Evolutionary conservation across 768 basidiomycete species (phyloP).

Genomic region (Phaeotremella skinneri): DNA sequence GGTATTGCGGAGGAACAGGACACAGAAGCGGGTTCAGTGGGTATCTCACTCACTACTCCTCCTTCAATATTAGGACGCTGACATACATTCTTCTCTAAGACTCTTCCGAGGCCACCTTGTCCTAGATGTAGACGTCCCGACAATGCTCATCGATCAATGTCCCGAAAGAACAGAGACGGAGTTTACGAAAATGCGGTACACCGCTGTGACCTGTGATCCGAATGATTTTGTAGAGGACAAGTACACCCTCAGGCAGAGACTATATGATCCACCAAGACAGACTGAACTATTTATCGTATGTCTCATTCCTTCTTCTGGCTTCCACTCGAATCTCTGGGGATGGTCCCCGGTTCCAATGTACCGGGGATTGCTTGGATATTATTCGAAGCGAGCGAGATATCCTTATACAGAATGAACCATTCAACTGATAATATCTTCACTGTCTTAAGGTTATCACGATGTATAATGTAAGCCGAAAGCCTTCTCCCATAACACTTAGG

Average conservation of each 20-base stretch:
- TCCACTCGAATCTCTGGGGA: too few species aligned
- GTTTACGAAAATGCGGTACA: conserved; percentile 97
- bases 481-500: too few species aligned
- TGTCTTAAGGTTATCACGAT: conserved; percentile 88
- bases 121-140: conserved; percentile 76
- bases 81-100: conserved; percentile 53
- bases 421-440: too few species aligned
- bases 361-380: too few species aligned
- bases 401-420: too few species aligned
- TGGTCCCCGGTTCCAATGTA: too few species aligned
- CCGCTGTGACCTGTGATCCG: conserved; percentile 90
- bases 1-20: conserved; percentile 77
- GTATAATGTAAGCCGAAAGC: conserved; percentile 96
- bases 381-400: too few species aligned
- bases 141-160: conserved; percentile 79
- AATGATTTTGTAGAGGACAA: conserved; percentile 82
- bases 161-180: conserved; percentile 67
- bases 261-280: conserved; percentile 69
- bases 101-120: conserved; percentile 90
- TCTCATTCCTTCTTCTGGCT: too few species aligned
- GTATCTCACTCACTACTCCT: conserved; percentile 42
- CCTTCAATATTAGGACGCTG: not conserved
- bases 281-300: conserved; percentile 82
- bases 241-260: conserved; percentile 80
- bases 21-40: conserved; percentile 77